Base-by-base conservation (phyloP, 1,284 basidiomycete genomes). In the Amylostereum areolatum region DNA sequence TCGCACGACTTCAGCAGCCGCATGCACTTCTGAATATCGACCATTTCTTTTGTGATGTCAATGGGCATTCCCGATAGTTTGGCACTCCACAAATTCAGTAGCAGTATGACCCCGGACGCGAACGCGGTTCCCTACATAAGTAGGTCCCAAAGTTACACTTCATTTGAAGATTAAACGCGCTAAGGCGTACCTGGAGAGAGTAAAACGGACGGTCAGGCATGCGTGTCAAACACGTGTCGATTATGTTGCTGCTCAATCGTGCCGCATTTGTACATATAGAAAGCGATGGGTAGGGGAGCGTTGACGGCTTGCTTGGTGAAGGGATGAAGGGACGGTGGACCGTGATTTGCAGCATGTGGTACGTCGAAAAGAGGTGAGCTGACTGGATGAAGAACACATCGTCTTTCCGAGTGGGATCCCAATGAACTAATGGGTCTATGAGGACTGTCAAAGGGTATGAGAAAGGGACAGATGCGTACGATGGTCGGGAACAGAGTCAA, bases 291-390 rank as follows among this genome's bases (percentile, higher is more conserved):
- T 74, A 72, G 5, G 68, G 63, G 11, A 73, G 60, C 5, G 68
- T 63, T 1, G 69, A 67, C 1, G 67, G 64, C 50, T 71, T 69
- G 39, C 64, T 64, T 28, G 68, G 71, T 0, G 71, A 72, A 1
- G 78, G 77, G 49, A 83, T 82, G 66, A 82, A 83, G 2, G 80
- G 79, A 4, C 80, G 71, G 60, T 83, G 81, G 28, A 82, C 73
- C 36, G 77, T 66, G 53, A 83, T 81, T 50, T 73, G 73, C 12
- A 73, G 62, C 48, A 78, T 71, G 59, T 81, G 81, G 62, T 80
- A 81, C 33, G 70, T 68, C 18, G 72, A 66, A 58, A 80, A 77
- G 2, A 83, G 69, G 18, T 67, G 58, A 3, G 77, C 77, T 5
- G 77, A 77, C 61, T 81, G 79, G 47, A 72, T 69, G 57, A 81